Conservation (phyloP, 2,329 filamentous ascomycete species). For the Coniochaeta sp. region DNA sequence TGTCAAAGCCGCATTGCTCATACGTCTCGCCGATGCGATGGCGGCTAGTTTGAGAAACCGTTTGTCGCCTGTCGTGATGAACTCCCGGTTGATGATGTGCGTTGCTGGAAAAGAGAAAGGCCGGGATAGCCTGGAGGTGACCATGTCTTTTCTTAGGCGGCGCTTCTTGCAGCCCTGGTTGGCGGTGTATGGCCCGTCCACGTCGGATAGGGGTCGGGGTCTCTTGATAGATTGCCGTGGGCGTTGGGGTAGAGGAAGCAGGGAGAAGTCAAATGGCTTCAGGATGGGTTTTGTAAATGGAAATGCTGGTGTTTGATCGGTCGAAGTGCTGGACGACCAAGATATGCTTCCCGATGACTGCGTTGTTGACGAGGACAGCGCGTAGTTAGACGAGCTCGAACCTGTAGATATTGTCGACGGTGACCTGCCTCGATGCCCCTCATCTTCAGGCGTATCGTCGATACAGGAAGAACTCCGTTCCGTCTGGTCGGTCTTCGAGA, state of each 20-base stretch:
- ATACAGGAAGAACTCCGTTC: not conserved
- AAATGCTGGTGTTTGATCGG: not conserved
- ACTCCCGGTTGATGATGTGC: constrained; percentile 59
- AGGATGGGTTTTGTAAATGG: not conserved
- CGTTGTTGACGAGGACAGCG: not conserved
- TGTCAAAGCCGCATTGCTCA: constrained; percentile 8
- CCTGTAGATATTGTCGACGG: not conserved
- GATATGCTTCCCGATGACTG: too few species aligned
- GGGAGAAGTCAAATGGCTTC: not conserved
- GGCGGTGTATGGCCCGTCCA: constrained; percentile 49
- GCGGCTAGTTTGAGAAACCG: constrained; percentile 42
- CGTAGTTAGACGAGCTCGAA: not conserved
- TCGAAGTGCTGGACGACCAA: not conserved
- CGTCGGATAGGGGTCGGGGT: constrained; percentile 44
- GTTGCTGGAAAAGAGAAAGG: constrained; percentile 64
- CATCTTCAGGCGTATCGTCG: not conserved
- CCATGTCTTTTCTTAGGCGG: constrained; percentile 52
- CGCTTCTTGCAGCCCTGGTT: constrained; percentile 58
- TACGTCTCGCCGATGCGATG: constrained; percentile 26
- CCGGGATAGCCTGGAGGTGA: constrained; percentile 63
- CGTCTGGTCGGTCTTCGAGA: not conserved
- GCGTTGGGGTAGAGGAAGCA: not conserved
- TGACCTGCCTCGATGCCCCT: not conserved
- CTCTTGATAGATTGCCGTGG: constrained; percentile 34
- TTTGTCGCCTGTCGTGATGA: constrained; percentile 33